Evolutionary conservation across 176 grass and related monocot genomes (phyloP).

Genomic region (Coix lacrymajobi): DNA sequence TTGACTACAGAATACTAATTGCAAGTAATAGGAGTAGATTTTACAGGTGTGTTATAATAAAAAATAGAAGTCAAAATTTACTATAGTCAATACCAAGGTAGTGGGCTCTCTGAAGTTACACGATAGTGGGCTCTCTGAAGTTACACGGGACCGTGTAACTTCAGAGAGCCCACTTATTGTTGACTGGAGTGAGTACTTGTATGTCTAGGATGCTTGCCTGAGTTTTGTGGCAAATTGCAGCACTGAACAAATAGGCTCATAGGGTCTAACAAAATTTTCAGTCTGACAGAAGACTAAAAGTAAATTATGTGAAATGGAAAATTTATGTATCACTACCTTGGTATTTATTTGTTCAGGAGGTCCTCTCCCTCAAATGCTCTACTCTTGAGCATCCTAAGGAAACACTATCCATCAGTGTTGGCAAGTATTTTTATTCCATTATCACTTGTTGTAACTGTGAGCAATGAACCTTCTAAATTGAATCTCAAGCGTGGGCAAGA

Average conservation of each 20-base stretch:
- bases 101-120: no score
- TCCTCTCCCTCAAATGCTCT: slow-evolving; percentile 85
- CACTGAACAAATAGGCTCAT: not conserved
- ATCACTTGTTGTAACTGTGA: slow-evolving; percentile 86
- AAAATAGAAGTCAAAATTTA: no score
- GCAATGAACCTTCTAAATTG: slow-evolving; percentile 93
- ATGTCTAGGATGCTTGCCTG: not conserved
- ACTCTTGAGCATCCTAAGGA: slow-evolving; percentile 86
- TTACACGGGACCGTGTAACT: no score
- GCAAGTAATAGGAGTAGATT: not conserved
- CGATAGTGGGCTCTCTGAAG: no score
- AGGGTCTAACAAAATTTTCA: slow-evolving; percentile 8
- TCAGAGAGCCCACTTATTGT: no score
- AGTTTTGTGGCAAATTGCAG: not conserved
- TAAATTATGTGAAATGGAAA: not conserved
- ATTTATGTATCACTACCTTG: slow-evolving; percentile 35
- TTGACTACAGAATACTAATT: not conserved
- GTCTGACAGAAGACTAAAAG: not conserved
- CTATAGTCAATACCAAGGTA: no score
- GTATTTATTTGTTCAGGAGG: slow-evolving; percentile 76
- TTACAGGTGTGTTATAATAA: no score
- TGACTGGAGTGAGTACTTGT: not conserved
- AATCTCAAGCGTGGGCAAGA: slow-evolving; percentile 85
- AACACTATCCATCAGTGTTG: slow-evolving; percentile 85
- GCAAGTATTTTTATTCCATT: slow-evolving; percentile 98